Base-by-base conservation (phyloP, 345 rosid genomes). In the Trapa bicornis region DNA sequence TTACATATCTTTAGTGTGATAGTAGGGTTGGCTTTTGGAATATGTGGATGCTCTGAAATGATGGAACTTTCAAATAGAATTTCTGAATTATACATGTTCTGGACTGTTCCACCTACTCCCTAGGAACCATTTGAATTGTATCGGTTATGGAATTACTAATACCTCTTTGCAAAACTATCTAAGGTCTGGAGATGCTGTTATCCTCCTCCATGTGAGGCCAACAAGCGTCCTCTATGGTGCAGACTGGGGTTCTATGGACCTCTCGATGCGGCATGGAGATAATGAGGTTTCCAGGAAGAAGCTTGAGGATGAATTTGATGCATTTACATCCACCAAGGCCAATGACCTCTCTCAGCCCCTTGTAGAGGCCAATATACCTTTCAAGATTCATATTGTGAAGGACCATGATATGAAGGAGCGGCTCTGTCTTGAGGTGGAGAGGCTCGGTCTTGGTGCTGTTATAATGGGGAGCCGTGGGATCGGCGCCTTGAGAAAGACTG, bases 391-490 rank as follows among this genome's bases (percentile, higher is more conserved):
- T 32, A 83, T 90, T 6, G 95, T 90, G 65, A 87, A 86, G 75
- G 95, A 88, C 70, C 97, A 90, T 36, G 97, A 90, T 72, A 88
- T 90, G 97, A 88, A 86, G 85, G 97, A 90, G 80, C 76, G 95
- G 72, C 76, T 90, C 36, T 90, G 97, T 70, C 72, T 90, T 80
- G 97, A 88, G 77, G 95, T 88, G 41, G 97, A 90, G 79, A 82
- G 97, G 80, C 74, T 90, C 29, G 87, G 88, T 41, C 65, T 91
- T 17, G 76, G 89, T 37, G 81, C 96, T 4, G 72, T 88, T 68
- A 74, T 91, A 16, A 82, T 86, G 85, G 97, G 97, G 13, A 90
- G 97, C 58, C 79, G 92, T 77, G 97, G 95, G 1, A 83, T 88
- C 37, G 97, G 97, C 0, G 95, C 97, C 56, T 66, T 75, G 0